These are phyloP conservation scores for Astragalus glycyphyllos DNA, from an alignment of 306 rosid species.

Conservation along the genomic window DNA sequence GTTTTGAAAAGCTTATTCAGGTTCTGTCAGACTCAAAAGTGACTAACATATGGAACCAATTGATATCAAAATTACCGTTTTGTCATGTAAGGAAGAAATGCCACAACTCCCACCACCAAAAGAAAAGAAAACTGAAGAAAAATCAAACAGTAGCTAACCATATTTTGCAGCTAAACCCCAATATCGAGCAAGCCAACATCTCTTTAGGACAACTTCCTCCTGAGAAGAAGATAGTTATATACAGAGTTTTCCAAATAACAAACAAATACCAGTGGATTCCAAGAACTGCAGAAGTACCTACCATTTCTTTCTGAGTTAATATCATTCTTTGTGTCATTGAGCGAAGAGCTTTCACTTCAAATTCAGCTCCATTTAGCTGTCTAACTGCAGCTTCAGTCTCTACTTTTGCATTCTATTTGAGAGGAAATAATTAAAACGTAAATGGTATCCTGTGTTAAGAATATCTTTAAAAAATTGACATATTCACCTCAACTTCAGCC, in stretches of 20 bases:
- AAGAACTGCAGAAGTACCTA: slow-evolving; percentile 41
- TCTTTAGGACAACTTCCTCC: slow-evolving; percentile 99
- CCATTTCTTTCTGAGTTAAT: slow-evolving; percentile 97
- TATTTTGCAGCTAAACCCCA: slow-evolving; percentile 96
- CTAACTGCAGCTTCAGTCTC: slow-evolving; percentile 58
- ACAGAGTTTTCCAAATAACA: slow-evolving; percentile 39
- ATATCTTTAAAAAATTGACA: slow-evolving; percentile 5
- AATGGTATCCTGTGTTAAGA: slow-evolving; percentile 23
- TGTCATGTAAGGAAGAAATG: slow-evolving; percentile 27
- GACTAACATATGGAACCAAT: slow-evolving; percentile 16
- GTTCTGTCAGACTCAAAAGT: background rate
- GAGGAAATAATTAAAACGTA: slow-evolving; percentile 37
- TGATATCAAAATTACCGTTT: slow-evolving; percentile 32
- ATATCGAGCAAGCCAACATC: slow-evolving; percentile 99
- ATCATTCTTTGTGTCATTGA: slow-evolving; percentile 97
- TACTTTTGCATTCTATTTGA: slow-evolving; percentile 75
- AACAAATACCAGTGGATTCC: slow-evolving; percentile 37
- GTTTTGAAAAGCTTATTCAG: slow-evolving; percentile 7
- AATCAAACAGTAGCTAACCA: slow-evolving; percentile 54
- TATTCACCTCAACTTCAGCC: slow-evolving; percentile 67
- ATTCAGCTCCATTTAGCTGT: slow-evolving; percentile 78
- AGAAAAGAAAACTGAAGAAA: slow-evolving; percentile 25
- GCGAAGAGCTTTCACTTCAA: slow-evolving; percentile 85
- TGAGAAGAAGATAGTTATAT: slow-evolving; percentile 48
- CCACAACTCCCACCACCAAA: slow-evolving; percentile 17